Conservation (phyloP, 2,329 filamentous ascomycete species). For the Intubia oerlemansii region DNA sequence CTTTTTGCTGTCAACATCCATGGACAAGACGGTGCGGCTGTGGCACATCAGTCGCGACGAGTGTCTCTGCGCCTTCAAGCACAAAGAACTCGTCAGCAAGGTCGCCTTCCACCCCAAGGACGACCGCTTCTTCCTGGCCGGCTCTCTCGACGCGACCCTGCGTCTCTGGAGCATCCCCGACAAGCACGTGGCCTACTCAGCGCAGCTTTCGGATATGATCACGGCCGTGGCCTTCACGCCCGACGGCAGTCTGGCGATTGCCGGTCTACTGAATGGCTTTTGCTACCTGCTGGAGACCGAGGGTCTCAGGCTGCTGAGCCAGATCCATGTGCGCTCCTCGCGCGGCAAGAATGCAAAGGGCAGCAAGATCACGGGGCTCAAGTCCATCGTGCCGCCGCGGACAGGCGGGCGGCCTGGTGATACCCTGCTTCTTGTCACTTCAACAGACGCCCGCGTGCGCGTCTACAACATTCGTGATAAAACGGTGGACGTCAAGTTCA, state of each 20-base stretch:
- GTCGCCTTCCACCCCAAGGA: conserved; percentile 88
- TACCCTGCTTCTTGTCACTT: conserved; percentile 72
- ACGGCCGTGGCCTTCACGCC: conserved; percentile 88
- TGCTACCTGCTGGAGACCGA: conserved; percentile 90
- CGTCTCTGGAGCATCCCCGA: conserved; percentile 94
- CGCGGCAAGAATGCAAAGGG: conserved; percentile 87
- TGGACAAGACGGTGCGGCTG: conserved; percentile 90
- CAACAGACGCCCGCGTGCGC: conserved; percentile 81
- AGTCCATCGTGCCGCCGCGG: conserved; percentile 20
- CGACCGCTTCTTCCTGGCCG: conserved; percentile 90
- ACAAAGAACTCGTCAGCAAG: conserved; percentile 86
- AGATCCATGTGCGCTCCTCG: conserved; percentile 84
- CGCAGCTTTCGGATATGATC: conserved; percentile 63
- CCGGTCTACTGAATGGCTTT: conserved; percentile 65
- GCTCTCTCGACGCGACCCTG: conserved; percentile 72
- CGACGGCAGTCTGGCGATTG: conserved; percentile 75
- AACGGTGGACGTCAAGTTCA: conserved; percentile 69
- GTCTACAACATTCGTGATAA: conserved; percentile 80
- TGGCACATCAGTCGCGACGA: conserved; percentile 80
- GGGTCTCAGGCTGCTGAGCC: conserved; percentile 60
- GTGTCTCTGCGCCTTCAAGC: conserved; percentile 83
- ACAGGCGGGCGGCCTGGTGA: conserved; percentile 25
- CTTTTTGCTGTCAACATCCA: conserved; percentile 83
- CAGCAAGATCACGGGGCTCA: conserved; percentile 91
- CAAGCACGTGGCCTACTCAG: conserved; percentile 72